Evolutionary conservation across 805 yeast genomes (phyloP), one percentile per base, ranked within the genome.

Genomic region (Tetrapisispora namnaoensis): DNA sequence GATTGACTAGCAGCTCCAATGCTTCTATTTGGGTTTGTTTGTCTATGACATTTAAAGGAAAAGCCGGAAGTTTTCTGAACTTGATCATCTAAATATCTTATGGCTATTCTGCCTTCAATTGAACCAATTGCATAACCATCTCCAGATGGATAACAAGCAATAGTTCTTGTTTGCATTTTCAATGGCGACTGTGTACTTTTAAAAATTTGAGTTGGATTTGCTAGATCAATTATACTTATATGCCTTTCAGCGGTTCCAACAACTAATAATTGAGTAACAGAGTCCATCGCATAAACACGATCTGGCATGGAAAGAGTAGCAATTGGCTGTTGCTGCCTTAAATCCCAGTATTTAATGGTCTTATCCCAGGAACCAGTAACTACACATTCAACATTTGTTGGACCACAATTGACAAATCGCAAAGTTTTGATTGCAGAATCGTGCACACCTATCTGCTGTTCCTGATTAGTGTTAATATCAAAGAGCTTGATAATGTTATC

Each of bases 281-380:
- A 65, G 63, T 90, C 96, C 95, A 91, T 84, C 10, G 89, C 71
- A 69, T 89, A 91, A 0, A 87, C 95, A 47, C 96, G 73, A 56
- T 93, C 98, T 0, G 98, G 96, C 65, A 93, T 71, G 58, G 77
- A 77, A 40, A 93, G 70, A 4, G 95, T 85, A 20, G 89, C 77
- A 21, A 91, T 76, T n/a, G 98, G 93, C 57, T 78, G 82, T 43
- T 82, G 85, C 55, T 82, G 81, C 61, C 97, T 81, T 69, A 86
- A 73, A 68, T 93, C 98, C 99, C 99, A 91, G 68, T 91, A 93
- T 63, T 79, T 82, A 53, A 93, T 69, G 1, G 97, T 88, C 68
- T 88, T 89, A 68, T 93, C 99, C 97, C 97, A 93, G 8, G 96
- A 87, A 5, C 95, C 96, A 40, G 90, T 79, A 2, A 89, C 97